Percentiles rank a stretch among this genome's conserved stretches.
Conservation (phyloP, 2,329 filamentous ascomycete species). For the Leptoxyphium fumago region DNA sequence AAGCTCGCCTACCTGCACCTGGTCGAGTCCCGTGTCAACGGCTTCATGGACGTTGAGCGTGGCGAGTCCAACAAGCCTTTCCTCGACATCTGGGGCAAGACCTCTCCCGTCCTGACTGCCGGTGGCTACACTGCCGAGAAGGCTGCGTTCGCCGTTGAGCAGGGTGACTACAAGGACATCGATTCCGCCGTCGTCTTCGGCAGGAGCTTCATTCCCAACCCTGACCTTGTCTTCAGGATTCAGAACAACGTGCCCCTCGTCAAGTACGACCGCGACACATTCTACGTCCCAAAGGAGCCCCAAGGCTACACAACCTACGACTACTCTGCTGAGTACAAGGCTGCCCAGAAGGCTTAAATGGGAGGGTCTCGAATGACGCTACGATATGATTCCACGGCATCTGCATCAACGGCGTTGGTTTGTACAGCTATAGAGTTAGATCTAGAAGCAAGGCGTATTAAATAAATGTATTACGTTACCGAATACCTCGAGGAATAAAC, state of each 20-base stretch:
- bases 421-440: too few species aligned
- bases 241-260: slow-evolving; percentile 25
- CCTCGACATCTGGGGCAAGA: slow-evolving; percentile 29
- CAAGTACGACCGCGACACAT: slow-evolving; percentile 29
- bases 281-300: slow-evolving; percentile 26
- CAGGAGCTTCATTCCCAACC: slow-evolving; percentile 33
- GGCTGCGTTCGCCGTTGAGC: slow-evolving; percentile 20
- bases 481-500: too few species aligned
- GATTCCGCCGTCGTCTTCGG: slow-evolving; percentile 34
- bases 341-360: neutral
- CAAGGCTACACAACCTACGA: slow-evolving; percentile 28
- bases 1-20: slow-evolving; percentile 48
- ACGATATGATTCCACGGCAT: too few species aligned
- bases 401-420: too few species aligned
- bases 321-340: neutral
- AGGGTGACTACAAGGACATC: slow-evolving; percentile 22
- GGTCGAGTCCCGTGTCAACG: slow-evolving; percentile 41
- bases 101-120: slow-evolving; percentile 33
- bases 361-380: too few species aligned
- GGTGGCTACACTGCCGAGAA: slow-evolving; percentile 27
- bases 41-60: slow-evolving; percentile 26
- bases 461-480: too few species aligned
- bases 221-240: slow-evolving; percentile 34
- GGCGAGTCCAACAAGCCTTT: slow-evolving; percentile 30
- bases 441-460: too few species aligned